These are phyloP conservation scores for Helenozyma baotianmanensis DNA, from an alignment of 805 yeast genomes.

Conservation along the genomic window DNA sequence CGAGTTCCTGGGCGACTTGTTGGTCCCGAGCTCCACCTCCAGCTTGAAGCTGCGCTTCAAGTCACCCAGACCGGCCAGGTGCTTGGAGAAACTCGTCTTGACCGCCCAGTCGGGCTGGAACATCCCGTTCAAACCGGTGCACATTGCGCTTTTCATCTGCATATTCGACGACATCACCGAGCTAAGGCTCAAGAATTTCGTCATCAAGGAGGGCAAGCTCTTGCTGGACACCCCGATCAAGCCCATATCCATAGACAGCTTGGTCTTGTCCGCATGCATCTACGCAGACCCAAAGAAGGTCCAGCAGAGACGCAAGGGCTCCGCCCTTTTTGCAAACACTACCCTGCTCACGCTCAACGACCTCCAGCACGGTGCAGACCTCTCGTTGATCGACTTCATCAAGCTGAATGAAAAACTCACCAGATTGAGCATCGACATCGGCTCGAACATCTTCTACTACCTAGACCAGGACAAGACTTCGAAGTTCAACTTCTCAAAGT, in stretches of 20 bases:
- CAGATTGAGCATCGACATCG: conserved; percentile 43
- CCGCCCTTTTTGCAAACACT: conserved; percentile 40
- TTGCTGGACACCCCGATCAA: conserved; percentile 1
- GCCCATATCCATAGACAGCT: conserved; percentile 6
- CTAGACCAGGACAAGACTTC: conserved; percentile 8
- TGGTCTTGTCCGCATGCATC: conserved; percentile 12
- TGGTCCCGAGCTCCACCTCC: conserved; percentile 5
- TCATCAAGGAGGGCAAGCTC: conserved; percentile 40
- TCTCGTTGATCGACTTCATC: conserved; percentile 46
- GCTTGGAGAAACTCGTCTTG: conserved; percentile 30
- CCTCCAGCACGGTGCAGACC: conserved; percentile 41
- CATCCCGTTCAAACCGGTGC: conserved; percentile 44
- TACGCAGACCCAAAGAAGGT: conserved; percentile 12
- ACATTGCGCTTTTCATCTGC: conserved; percentile 43
- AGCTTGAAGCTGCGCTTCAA: conserved; percentile 13
- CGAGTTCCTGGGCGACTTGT: conserved; percentile 25
- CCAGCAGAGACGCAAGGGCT: conserved; percentile 9
- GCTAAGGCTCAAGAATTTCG: conserved; percentile 42
- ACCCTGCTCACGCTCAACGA: conserved; percentile 31
- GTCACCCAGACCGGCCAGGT: conserved; percentile 16
- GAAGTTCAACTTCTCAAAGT: conserved; percentile 30
- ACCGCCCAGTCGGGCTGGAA: conserved; percentile 48
- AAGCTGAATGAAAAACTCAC: conserved; percentile 32
- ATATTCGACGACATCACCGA: conserved; percentile 35
- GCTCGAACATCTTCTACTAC: conserved; percentile 41